Percentiles rank a stretch among this genome's conserved stretches.
Evolutionary conservation across 176 grass and related monocot genomes (phyloP).

Genomic region (Zoysia pacifica): DNA sequence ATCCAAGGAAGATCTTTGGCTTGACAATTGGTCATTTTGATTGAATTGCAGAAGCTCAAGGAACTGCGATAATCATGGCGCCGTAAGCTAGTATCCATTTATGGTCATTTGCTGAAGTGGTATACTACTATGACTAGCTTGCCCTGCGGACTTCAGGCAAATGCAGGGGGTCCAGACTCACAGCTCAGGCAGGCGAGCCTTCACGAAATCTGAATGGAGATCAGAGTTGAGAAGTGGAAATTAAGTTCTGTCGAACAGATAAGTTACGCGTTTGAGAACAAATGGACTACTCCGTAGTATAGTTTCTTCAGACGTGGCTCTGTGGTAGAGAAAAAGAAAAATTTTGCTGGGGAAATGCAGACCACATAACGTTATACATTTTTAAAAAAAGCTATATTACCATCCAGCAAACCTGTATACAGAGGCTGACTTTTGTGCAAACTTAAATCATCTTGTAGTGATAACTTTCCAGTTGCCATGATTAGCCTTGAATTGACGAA

Average conservation of each 20-base stretch:
- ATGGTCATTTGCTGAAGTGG: constrained; percentile 45
- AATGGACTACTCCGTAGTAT: not conserved
- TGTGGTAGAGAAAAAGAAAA: not conserved
- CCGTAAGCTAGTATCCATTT: constrained; percentile 40
- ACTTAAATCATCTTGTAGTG: not conserved
- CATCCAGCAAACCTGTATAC: not conserved
- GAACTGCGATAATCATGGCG: constrained; percentile 49
- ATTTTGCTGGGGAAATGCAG: not conserved
- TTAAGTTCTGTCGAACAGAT: not conserved
- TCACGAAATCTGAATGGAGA: constrained; percentile 31
- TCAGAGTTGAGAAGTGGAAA: constrained; percentile 12
- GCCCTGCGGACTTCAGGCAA: constrained; percentile 28
- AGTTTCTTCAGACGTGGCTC: not conserved
- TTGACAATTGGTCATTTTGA: constrained; percentile 41
- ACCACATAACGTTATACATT: not conserved
- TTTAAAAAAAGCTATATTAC: not conserved
- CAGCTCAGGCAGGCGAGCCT: not conserved
- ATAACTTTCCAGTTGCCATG: not conserved
- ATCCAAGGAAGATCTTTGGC: constrained; percentile 50
- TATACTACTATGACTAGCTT: constrained; percentile 4
- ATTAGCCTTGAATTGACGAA: not conserved
- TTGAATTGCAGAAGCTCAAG: constrained; percentile 23
- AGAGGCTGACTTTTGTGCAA: no score
- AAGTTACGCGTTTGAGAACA: not conserved
- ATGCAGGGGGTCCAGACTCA: constrained; percentile 22